Conservation (phyloP, 306 rosid species). For the Inga oerstediana region DNA sequence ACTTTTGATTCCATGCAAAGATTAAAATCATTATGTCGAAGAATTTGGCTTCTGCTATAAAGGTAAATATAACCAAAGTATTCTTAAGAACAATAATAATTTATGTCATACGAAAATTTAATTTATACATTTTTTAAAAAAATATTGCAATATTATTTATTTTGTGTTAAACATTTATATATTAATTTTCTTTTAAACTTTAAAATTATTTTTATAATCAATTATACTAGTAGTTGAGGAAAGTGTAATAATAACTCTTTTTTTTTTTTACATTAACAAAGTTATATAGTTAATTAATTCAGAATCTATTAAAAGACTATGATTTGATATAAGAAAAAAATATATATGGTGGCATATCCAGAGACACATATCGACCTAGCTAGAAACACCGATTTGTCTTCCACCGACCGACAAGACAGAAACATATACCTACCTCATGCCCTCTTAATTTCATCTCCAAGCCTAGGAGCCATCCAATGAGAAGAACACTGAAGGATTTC, state of each 20-base stretch:
- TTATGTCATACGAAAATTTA: not conserved
- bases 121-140: too few species aligned
- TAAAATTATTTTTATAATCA: not conserved
- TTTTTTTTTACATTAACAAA: not conserved
- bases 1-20: too few species aligned
- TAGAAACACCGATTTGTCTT: not conserved
- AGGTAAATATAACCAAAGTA: not conserved
- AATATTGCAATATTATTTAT: too few species aligned
- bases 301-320: not conserved
- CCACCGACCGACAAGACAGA: not conserved
- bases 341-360: not conserved
- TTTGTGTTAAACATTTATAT: too few species aligned
- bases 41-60: too few species aligned
- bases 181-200: too few species aligned
- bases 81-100: too few species aligned
- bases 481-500: conserved; percentile 40
- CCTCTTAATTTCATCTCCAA: conserved; percentile 57
- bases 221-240: not conserved
- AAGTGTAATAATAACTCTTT: not conserved
- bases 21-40: too few species aligned
- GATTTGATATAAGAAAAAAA: not conserved
- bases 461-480: conserved; percentile 36
- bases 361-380: not conserved
- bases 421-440: conserved; percentile 44
- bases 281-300: not conserved